phyloP scores from a whole-genome alignment of 2,329 filamentous ascomycete genomes.

The Penicillium sp. region DNA sequence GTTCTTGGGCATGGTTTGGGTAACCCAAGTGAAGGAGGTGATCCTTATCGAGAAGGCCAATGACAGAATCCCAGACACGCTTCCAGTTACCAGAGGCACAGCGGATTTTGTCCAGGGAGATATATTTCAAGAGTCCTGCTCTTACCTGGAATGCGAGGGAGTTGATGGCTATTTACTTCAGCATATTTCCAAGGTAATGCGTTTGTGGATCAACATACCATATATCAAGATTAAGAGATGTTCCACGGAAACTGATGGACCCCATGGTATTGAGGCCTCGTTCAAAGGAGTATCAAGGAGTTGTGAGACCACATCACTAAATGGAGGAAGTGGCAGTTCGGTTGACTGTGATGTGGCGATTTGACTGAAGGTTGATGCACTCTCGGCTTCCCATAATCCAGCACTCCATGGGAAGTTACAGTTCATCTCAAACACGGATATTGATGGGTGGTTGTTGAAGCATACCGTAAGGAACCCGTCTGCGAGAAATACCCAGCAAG shows the following conservation, averaged over 20 bases:
- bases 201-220: slow-evolving; percentile 15
- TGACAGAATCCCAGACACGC: slow-evolving; percentile 27
- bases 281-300: slow-evolving; percentile 24
- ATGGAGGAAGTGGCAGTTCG: slow-evolving; percentile 21
- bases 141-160: slow-evolving; percentile 33
- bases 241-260: slow-evolving; percentile 28
- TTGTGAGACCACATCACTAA: slow-evolving; percentile 25
- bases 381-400: slow-evolving; percentile 33
- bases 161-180: slow-evolving; percentile 25
- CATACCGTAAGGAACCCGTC: slow-evolving; percentile 36
- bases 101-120: slow-evolving; percentile 28
- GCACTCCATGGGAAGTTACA: slow-evolving; percentile 34
- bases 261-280: slow-evolving; percentile 20
- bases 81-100: slow-evolving; percentile 31
- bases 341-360: slow-evolving; percentile 13
- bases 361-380: slow-evolving; percentile 24
- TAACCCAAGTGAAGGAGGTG: slow-evolving; percentile 29
- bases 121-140: slow-evolving; percentile 26
- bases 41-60: slow-evolving; percentile 19
- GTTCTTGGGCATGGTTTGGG: slow-evolving; percentile 34
- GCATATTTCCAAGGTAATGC: neutral
- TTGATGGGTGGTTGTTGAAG: slow-evolving; percentile 32
- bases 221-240: slow-evolving; percentile 34
- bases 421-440: slow-evolving; percentile 34
- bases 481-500: slow-evolving; percentile 34